Conservation (phyloP, 148 eudicot species). For the Gaultheria prostrata region DNA sequence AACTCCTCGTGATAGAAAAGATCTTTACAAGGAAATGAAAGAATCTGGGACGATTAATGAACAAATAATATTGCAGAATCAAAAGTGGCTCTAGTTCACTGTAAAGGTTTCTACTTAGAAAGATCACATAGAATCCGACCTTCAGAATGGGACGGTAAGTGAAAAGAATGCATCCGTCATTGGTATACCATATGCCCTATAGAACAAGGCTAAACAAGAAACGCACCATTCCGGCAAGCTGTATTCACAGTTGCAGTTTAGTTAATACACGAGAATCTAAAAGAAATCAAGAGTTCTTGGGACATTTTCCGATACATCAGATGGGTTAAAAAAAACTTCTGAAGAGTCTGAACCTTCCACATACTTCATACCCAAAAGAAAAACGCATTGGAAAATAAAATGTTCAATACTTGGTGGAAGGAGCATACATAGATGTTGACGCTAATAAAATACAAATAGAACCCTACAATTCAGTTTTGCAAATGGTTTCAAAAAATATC, state of each 20-base stretch:
- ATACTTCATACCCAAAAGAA: not conserved
- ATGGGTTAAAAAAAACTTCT: not conserved
- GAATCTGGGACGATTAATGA: not conserved
- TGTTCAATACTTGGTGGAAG: not conserved
- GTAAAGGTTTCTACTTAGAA: not conserved
- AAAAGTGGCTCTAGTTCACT: not conserved
- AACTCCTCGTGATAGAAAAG: not conserved
- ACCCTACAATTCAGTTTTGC: not conserved
- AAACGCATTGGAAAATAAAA: not conserved
- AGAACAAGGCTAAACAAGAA: not conserved
- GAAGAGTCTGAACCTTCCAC: not conserved
- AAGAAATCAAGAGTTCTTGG: not conserved
- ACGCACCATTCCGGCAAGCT: not conserved
- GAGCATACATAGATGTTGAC: not conserved
- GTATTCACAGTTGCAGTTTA: not conserved
- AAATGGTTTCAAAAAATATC: not conserved
- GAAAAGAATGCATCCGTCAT: not conserved
- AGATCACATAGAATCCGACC: not conserved
- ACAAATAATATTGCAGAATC: not conserved
- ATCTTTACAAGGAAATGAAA: not conserved
- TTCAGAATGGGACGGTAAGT: not conserved
- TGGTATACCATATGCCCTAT: not conserved
- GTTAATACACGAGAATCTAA: not conserved
- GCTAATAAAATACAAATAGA: not conserved
- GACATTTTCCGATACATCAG: not conserved